Conservation (phyloP, 441 rosid genomes). For the Geranium incanum region DNA sequence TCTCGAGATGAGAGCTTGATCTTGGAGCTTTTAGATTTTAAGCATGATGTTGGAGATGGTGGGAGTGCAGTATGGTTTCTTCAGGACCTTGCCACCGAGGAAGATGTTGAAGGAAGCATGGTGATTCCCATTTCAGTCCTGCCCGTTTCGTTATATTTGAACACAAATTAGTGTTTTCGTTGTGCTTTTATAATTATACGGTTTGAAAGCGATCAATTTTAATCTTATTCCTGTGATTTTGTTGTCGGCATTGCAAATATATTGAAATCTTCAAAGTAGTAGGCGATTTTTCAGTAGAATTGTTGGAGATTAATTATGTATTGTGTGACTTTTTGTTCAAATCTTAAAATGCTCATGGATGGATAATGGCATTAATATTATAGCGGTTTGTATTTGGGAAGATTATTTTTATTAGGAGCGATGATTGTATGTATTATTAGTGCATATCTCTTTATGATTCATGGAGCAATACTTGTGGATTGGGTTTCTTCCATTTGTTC, state of each 20-base stretch:
- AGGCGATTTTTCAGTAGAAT: neutral
- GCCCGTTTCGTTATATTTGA: neutral
- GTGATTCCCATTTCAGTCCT: conserved; percentile 26
- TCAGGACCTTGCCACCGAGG: conserved; percentile 64
- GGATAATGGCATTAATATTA: neutral
- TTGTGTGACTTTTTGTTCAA: too few species aligned
- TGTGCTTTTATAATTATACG: neutral
- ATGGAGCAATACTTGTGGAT: too few species aligned
- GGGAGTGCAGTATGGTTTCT: conserved; percentile 81
- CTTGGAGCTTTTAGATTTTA: too few species aligned
- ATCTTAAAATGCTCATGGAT: too few species aligned
- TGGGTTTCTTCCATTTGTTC: neutral
- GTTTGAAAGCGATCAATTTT: neutral
- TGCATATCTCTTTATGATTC: neutral
- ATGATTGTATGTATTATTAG: neutral
- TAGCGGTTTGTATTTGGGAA: neutral
- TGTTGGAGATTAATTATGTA: neutral
- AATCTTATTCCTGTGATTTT: neutral
- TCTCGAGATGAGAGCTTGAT: too few species aligned
- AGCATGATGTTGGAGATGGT: conserved; percentile 47
- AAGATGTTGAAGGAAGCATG: conserved; percentile 58
- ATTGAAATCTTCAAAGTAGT: neutral
- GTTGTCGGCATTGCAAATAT: too few species aligned
- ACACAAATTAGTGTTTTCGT: neutral
- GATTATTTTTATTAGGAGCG: neutral